Conservation (phyloP, 805 yeast genomes). For the Jamesozyma jinghongensis region DNA sequence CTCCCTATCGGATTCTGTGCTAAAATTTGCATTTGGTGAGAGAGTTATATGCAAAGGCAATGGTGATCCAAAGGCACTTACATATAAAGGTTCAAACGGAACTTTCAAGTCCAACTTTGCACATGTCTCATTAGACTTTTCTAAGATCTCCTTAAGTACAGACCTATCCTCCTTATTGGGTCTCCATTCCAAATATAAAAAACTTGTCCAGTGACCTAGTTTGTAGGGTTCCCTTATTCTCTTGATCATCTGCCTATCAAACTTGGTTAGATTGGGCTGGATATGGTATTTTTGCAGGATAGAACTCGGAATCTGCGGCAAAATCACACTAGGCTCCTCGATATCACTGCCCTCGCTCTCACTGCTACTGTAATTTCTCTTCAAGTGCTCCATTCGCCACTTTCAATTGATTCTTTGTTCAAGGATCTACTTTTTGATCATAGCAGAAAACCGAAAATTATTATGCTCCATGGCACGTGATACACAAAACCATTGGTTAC, state of each 20-base stretch:
- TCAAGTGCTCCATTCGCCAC: no score
- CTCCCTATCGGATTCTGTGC: constrained; percentile 9
- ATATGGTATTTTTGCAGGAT: constrained; percentile 21
- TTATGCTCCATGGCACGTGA: no score
- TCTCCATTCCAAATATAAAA: constrained; percentile 23
- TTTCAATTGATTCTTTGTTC: no score
- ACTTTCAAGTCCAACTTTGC: background rate
- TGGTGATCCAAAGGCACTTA: constrained; percentile 21
- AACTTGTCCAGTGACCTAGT: constrained; percentile 11
- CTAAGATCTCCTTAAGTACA: constrained; percentile 8
- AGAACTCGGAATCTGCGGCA: constrained; percentile 16
- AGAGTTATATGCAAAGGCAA: constrained; percentile 24
- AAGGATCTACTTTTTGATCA: no score
- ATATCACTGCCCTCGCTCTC: background rate
- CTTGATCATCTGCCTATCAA: background rate
- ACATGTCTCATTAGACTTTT: constrained; percentile 5
- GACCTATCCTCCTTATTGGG: constrained; percentile 11
- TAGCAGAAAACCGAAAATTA: no score
- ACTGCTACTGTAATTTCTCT: background rate
- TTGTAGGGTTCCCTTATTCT: background rate
- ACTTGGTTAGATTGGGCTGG: constrained; percentile 10
- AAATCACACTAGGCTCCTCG: background rate
- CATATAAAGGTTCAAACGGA: constrained; percentile 19
- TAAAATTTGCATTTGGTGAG: constrained; percentile 9
- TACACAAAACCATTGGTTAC: no score